Evolutionary conservation across 2,329 filamentous ascomycete species (phyloP).

Genomic region (Trichoderma breve): DNA sequence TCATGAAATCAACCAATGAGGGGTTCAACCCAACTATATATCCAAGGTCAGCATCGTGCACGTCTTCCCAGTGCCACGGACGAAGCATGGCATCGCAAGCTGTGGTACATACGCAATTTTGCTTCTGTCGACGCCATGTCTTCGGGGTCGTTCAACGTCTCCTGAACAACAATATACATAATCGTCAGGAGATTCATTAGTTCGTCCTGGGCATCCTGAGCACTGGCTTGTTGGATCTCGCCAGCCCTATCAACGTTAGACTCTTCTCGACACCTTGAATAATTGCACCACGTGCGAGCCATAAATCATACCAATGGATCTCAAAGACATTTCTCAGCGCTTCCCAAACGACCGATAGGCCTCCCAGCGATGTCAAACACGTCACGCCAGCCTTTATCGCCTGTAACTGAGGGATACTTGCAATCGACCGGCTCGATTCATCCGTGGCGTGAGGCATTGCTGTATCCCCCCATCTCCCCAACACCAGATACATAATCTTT

Average conservation of each 20-base stretch:
- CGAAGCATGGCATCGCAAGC: not conserved
- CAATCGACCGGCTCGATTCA: constrained; percentile 47
- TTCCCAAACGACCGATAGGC: constrained; percentile 51
- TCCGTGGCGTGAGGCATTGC: constrained; percentile 49
- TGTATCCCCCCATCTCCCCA: constrained; percentile 70
- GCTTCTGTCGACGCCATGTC: constrained; percentile 47
- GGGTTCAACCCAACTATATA: constrained; percentile 58
- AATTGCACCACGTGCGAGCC: not conserved
- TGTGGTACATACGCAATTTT: constrained; percentile 48
- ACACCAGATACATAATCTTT: constrained; percentile 58
- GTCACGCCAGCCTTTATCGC: constrained; percentile 56
- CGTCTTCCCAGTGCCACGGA: not conserved
- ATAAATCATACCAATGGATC: constrained; percentile 47
- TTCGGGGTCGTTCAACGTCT: constrained; percentile 51
- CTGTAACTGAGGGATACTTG: constrained; percentile 55
- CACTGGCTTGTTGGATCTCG: constrained; percentile 42
- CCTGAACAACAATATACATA: constrained; percentile 60
- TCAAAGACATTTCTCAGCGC: constrained; percentile 51
- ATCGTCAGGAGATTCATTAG: constrained; percentile 63
- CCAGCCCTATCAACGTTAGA: constrained; percentile 45
- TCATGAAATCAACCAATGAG: constrained; percentile 67
- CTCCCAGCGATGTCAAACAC: constrained; percentile 51
- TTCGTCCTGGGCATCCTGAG: constrained; percentile 57
- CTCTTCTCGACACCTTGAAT: not conserved
- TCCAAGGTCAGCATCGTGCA: constrained; percentile 24